Evolutionary conservation across 139 green algal genomes (phyloP), one percentile per base, ranked within the genome.

Genomic region (Gonium pectorale): DNA sequence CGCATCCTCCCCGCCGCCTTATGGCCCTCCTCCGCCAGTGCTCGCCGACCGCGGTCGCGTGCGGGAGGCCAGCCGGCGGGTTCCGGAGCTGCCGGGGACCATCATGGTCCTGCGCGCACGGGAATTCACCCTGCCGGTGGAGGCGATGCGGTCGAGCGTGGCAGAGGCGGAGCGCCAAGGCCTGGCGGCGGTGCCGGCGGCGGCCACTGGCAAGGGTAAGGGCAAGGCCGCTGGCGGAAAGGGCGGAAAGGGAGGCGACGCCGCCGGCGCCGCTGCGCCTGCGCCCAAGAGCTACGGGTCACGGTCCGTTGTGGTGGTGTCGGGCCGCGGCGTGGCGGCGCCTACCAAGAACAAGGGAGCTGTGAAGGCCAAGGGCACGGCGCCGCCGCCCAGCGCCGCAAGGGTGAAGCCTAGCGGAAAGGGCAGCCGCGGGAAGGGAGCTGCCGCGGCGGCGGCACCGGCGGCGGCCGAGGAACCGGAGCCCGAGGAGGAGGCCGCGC

Each of bases 81-180:
- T 82, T 8, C 75, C 75, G 15, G 59, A 71, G 37, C 59, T 82
- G 29, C 75, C 75, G 2, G 1, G 59, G 6, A n/a, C 44, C 7
- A 5, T 82, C n/a, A 82, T 82, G 75, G 67, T 59, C 54, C 15
- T 82, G 40, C n/a, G 37, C n/a, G 75, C 75, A 2, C 40, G 56
- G 40, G 75, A 82, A 40, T 82, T 82, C 59, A 27, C 2, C 1
- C 59, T 82, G 41, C 59, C 40, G 17, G 13, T 82, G n/a, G 75
- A 71, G 40, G 75, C 71, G 59, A 54, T 82, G 59, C 75, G 75
- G 4, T 59, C 71, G 43, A 71, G 60, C 59, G 75, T 82, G 59
- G 75, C 60, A n/a, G 75, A 82, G 59, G 75, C 75, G 19, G 75
- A 82, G 29, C 46, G 44, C 19, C 59, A 82, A 29, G 75, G 75